Evolutionary conservation across 306 rosid genomes (phyloP).

Genomic region (Begonia masoniana): DNA sequence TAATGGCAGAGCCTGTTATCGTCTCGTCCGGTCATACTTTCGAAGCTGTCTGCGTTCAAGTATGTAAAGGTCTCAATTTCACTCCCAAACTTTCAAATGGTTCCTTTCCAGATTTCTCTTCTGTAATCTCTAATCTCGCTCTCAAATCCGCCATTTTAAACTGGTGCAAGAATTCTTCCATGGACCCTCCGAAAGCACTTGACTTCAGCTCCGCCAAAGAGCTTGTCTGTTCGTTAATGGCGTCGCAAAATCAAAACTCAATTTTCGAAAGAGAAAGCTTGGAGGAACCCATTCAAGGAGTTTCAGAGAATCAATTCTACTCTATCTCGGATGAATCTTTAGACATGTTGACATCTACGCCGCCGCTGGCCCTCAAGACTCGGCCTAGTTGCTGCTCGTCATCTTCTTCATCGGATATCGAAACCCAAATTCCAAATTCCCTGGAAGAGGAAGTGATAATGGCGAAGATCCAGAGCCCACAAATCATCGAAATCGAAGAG

Average conservation of each 20-base stretch:
- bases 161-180: slow-evolving; percentile 41
- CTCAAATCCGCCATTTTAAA: slow-evolving; percentile 60
- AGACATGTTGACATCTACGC: slow-evolving; percentile 18
- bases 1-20: slow-evolving; percentile 88
- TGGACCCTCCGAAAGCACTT: slow-evolving; percentile 22
- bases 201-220: slow-evolving; percentile 22
- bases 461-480: slow-evolving; percentile 33
- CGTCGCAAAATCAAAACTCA: slow-evolving; percentile 3
- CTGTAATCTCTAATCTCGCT: slow-evolving; percentile 70
- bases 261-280: slow-evolving; percentile 1
- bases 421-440: slow-evolving; percentile 12
- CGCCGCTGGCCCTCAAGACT: slow-evolving; percentile 34
- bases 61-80: slow-evolving; percentile 39
- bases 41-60: slow-evolving; percentile 45
- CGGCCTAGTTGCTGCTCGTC: slow-evolving; percentile 56
- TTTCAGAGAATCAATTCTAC: slow-evolving; percentile 22
- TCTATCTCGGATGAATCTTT: slow-evolving; percentile 49
- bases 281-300: slow-evolving; percentile 15
- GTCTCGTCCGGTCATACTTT: slow-evolving; percentile 87
- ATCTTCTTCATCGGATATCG: slow-evolving; percentile 40
- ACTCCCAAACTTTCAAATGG: slow-evolving; percentile 41
- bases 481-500: slow-evolving; percentile 35
- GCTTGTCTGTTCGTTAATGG: slow-evolving; percentile 27
- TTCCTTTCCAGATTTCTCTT: slow-evolving; percentile 56
- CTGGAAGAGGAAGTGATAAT: slow-evolving; percentile 38